Evolutionary conservation across 768 basidiomycete genomes (phyloP).

Genomic region (Tulasnella sp.): DNA sequence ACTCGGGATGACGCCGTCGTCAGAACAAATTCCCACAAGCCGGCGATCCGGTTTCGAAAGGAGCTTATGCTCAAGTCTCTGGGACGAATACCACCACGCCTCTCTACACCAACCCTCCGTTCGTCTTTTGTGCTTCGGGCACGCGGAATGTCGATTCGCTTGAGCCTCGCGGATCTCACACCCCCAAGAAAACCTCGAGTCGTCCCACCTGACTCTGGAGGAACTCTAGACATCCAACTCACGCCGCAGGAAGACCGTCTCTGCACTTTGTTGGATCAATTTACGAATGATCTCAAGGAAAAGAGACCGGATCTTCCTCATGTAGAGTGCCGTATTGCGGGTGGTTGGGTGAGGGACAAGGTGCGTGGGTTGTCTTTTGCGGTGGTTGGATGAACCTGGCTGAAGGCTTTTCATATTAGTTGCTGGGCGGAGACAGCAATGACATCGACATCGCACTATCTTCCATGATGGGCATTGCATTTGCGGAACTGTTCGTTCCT

Average conservation of each 20-base stretch:
- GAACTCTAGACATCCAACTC: conserved; percentile 35
- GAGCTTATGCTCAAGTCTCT: background rate
- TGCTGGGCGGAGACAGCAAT: conserved; percentile 74
- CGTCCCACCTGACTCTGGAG: background rate
- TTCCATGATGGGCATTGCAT: conserved; percentile 83
- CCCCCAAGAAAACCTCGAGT: background rate
- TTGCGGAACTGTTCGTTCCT: conserved; percentile 71
- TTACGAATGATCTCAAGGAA: conserved; percentile 52
- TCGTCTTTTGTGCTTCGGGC: background rate
- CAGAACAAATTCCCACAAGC: background rate
- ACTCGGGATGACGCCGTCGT: background rate
- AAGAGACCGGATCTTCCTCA: conserved; percentile 50
- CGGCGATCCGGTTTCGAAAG: background rate
- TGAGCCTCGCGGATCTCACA: background rate
- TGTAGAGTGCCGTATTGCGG: conserved; percentile 79
- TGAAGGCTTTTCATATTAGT: conserved; percentile 41
- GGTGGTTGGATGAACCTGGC: conserved; percentile 23
- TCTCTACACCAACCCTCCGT: background rate
- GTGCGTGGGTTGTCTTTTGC: conserved; percentile 45
- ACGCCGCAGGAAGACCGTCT: conserved; percentile 65
- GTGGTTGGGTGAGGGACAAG: conserved; percentile 99
- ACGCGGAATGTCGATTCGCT: background rate
- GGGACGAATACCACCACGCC: background rate
- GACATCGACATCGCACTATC: conserved; percentile 92
- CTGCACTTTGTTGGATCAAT: conserved; percentile 76